Percentiles rank a stretch among this genome's conserved stretches.
phyloP scores from a whole-genome alignment of 331 rosid species.

The Malus hybrid region DNA sequence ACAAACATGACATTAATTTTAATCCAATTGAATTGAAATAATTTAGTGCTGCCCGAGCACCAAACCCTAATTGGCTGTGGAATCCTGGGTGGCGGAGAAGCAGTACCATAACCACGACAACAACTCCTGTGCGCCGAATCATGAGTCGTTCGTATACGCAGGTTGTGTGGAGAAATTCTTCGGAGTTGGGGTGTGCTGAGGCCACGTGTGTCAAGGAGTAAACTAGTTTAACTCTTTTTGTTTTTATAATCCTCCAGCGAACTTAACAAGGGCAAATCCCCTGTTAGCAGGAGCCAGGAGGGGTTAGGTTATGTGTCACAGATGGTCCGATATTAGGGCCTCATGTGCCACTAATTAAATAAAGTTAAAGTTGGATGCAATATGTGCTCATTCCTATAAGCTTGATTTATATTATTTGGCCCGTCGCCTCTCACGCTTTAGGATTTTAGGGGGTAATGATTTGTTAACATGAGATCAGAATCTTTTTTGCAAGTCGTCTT shows the following conservation, averaged over 20 bases:
- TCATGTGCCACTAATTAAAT: neutral
- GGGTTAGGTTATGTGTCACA: neutral
- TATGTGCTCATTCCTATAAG: neutral
- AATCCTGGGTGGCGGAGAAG: conserved; percentile 65
- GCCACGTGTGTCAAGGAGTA: conserved; percentile 24
- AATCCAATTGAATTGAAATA: neutral
- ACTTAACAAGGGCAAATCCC: conserved; percentile 57
- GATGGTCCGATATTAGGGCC: neutral
- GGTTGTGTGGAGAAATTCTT: conserved; percentile 73
- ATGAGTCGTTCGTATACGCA: conserved; percentile 64
- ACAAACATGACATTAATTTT: neutral
- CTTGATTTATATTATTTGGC: neutral
- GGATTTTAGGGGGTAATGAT: neutral
- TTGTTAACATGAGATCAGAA: neutral
- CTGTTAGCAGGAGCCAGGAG: conserved; percentile 15
- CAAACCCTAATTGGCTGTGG: conserved; percentile 33
- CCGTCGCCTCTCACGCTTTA: neutral
- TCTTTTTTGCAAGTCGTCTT: neutral
- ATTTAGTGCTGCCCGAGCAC: too few relatives aligned
- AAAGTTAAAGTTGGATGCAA: neutral
- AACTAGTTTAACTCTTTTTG: conserved; percentile 45
- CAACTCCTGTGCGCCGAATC: conserved; percentile 35
- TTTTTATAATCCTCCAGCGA: conserved; percentile 68
- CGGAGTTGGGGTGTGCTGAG: conserved; percentile 59
- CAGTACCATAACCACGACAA: conserved; percentile 26